Evolutionary conservation across 805 yeast genomes (phyloP), one percentile per base, ranked within the genome.

Genomic region (Yarrowia sp.): DNA sequence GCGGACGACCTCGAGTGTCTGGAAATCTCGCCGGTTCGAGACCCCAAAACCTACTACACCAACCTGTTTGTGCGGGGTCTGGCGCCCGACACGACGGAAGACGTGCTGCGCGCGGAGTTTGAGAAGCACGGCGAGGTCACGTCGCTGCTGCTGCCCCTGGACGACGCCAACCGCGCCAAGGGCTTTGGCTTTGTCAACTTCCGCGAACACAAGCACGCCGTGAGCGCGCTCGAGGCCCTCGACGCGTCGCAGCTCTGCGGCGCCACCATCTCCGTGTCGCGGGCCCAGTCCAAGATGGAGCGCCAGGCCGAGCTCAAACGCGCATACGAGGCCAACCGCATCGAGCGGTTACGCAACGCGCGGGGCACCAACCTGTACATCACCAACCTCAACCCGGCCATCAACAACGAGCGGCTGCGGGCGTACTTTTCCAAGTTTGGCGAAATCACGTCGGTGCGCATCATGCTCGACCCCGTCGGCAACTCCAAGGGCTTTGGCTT

Each of bases 401-500:
- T 88, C 75, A 81, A 79, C 65, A 92, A 90, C 75, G 80, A 83
- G 22, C 87, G 85, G 71, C 77, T 87, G 41, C 69, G 73, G 36
- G 75, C 77, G 2, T 77, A 82, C 69, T 87, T 86, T 73, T 73
- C 75, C 22, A 72, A 74, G 64, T 86, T 77, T 75, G 90, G 90
- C 14, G 79, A 77, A 36, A 83, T 87, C 43, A 80, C 84, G 9
- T 84, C 87, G 52, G 85, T 86, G 3, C 84, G 85, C 68, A 80
- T 86, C 35, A 86, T 87, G 79, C 84, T 86, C 3, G 82, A 80
- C 69, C 82, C 80, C 46, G 69, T 72, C n/a, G 82, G 81, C 41
- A 81, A 81, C 70, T 89, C 94, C 26, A 85, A 87, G 75, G 93
- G 95, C 22, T 91, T 89, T 75, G 96, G 95, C 55, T 91, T 91